Evolutionary conservation across 2,329 filamentous ascomycete genomes (phyloP), one percentile per base, ranked within the genome.

Genomic region (Cordyceps javanica): DNA sequence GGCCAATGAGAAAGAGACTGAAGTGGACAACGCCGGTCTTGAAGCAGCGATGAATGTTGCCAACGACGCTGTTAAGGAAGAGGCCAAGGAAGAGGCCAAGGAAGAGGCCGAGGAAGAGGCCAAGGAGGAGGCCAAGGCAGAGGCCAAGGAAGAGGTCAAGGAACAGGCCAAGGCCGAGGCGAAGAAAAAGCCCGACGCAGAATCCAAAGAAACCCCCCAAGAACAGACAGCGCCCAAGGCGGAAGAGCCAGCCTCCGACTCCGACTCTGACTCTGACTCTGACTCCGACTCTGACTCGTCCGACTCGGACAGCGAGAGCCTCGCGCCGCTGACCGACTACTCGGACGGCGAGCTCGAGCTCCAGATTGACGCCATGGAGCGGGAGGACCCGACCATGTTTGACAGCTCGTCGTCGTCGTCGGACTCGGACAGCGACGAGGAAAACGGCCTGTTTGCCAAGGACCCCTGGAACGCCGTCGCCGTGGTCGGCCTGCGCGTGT

Each of bases 381-480:
- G 51, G 8, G 21, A 45, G 19, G 21, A 55, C 30, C 51, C 51
- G 7, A 23, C 9, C 21, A 21, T 55, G 41, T 38, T 55, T 26
- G 55, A 51, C 38, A 44, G 34, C n/a, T 45, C 51, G 19, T 4
- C 16, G 3, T 45, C 51, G 19, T 4, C 16, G 3, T n/a, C 14
- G 3, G 51, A 45, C 3, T 13, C 8, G 5, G 41, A 45, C 21
- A 36, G 28, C 38, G 51, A 55, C 41, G 39, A 45, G 30, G 39
- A 55, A n/a, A 57, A 57, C 19, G 46, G 30, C 14, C 81, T 83
- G 57, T 79, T 79, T 50, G 77, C 82, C 61, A 72, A 75, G 25
- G 77, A 82, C 41, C 79, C 82, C 0, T 87, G 84, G 83, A 86
- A 87, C 64, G 83, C 83, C 4, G 77, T 86, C n/a, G 79, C 75